phyloP scores from a whole-genome alignment of 2,329 filamentous ascomycete species.

The Colletotrichum tropicicola region DNA sequence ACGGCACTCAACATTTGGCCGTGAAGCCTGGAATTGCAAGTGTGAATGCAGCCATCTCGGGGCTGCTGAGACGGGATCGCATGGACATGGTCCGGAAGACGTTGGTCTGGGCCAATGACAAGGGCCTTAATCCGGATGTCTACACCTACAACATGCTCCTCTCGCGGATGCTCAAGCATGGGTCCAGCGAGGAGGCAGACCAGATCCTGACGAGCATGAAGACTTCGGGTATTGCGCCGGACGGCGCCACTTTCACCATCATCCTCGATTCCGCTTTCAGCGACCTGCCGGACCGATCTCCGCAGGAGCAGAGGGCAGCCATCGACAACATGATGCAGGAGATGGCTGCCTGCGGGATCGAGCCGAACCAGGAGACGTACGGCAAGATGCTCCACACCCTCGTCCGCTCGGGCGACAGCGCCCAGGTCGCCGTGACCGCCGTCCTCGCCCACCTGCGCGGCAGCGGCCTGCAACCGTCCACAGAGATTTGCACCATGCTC shows the following conservation, averaged over 20 bases:
- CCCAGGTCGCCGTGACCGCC: constrained; percentile 61
- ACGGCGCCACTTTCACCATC: constrained; percentile 78
- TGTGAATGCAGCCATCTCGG: constrained; percentile 76
- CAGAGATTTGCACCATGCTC: constrained; percentile 80
- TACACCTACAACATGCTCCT: constrained; percentile 77
- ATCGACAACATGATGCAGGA: constrained; percentile 65
- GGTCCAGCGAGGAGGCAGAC: constrained; percentile 56
- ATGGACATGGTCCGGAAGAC: constrained; percentile 60
- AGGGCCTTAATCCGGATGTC: constrained; percentile 64
- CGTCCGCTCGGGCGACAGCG: constrained; percentile 53
- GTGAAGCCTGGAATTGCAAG: constrained; percentile 70
- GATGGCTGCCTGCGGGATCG: constrained; percentile 65
- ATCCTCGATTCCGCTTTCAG: constrained; percentile 69
- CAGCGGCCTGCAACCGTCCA: constrained; percentile 60
- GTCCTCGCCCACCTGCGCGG: constrained; percentile 71
- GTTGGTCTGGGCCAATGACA: constrained; percentile 65
- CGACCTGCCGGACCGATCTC: constrained; percentile 47
- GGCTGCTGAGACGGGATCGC: constrained; percentile 62
- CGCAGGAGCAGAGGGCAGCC: constrained; percentile 59
- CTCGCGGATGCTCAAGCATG: constrained; percentile 62
- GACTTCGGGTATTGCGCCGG: constrained; percentile 60
- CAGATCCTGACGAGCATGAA: constrained; percentile 69
- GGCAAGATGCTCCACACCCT: constrained; percentile 75
- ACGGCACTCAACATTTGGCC: constrained; percentile 40
- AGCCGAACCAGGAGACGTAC: constrained; percentile 71